A percentile compares a stretch with the other conserved stretches of the same genome.
phyloP scores from a whole-genome alignment of 208 protist species.

The Naegleria gruberi region DNA sequence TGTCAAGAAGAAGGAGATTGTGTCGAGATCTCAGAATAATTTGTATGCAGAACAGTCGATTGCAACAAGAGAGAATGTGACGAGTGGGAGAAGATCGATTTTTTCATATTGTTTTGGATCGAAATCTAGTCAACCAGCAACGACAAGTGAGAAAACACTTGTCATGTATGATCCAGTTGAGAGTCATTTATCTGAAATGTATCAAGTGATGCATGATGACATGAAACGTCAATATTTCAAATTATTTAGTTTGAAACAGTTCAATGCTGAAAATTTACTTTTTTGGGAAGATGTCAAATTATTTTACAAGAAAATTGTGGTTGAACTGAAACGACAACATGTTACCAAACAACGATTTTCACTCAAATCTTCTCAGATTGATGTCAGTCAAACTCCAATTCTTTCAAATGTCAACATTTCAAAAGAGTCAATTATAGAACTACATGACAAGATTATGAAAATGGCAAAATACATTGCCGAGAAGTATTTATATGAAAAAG shows the following conservation, averaged over 20 bases:
- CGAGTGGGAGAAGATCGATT: neutral
- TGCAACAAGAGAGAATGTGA: neutral
- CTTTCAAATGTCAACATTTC: neutral
- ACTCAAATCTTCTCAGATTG: neutral
- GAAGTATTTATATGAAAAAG: neutral
- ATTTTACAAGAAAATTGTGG: neutral
- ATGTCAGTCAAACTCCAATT: neutral
- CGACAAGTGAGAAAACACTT: neutral
- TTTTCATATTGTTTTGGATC: neutral
- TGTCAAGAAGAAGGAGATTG: neutral
- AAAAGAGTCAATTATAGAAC: neutral
- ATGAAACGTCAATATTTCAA: conserved; percentile 2
- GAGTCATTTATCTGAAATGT: neutral
- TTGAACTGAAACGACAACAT: neutral
- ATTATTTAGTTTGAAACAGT: neutral
- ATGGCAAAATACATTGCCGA: neutral
- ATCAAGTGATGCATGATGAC: neutral
- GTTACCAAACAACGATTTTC: neutral
- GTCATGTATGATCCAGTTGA: neutral
- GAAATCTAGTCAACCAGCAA: neutral
- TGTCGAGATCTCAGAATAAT: too few relatives aligned
- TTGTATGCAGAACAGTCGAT: neutral
- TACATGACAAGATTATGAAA: neutral
- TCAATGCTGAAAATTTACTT: neutral
- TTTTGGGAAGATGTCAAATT: neutral